phyloP scores from a whole-genome alignment of 2,329 filamentous ascomycete genomes.

The Sporothrix variecibatus region DNA sequence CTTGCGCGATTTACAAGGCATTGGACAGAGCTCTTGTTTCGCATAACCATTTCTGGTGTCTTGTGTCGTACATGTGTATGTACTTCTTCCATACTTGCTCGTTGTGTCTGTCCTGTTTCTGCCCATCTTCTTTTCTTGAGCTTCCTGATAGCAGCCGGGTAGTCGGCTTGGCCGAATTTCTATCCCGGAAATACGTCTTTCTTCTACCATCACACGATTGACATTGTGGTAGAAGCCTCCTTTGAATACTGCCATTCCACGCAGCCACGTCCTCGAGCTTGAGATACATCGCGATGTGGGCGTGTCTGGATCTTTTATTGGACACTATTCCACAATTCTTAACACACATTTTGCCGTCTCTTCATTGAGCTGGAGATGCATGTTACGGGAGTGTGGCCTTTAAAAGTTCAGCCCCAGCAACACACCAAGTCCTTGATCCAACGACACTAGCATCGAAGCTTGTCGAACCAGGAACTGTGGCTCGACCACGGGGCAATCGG shows the following conservation, averaged over 20 bases:
- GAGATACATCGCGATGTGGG: neutral
- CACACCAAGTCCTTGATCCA: no score
- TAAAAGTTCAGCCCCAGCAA: neutral
- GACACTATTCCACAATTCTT: neutral
- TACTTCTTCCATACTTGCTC: neutral
- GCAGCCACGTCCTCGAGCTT: neutral
- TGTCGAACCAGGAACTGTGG: constrained; percentile 18
- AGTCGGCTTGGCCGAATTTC: neutral
- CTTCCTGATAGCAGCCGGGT: neutral
- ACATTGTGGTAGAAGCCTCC: neutral
- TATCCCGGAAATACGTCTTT: neutral
- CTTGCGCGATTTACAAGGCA: constrained; percentile 13
- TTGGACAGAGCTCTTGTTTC: neutral
- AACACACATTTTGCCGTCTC: no score
- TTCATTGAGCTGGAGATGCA: no score
- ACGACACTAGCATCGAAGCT: constrained; percentile 11
- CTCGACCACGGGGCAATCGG: constrained; percentile 16
- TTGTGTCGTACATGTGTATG: neutral
- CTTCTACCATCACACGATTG: neutral
- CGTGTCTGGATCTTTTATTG: neutral
- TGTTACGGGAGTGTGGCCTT: no score
- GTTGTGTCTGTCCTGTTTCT: neutral
- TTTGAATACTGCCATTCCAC: no score
- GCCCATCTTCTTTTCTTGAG: neutral
- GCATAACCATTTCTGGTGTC: neutral